Evolutionary conservation across 176 grass and related monocot species (phyloP), one percentile per base, ranked within the genome.

Genomic region (Oryza australiensis): DNA sequence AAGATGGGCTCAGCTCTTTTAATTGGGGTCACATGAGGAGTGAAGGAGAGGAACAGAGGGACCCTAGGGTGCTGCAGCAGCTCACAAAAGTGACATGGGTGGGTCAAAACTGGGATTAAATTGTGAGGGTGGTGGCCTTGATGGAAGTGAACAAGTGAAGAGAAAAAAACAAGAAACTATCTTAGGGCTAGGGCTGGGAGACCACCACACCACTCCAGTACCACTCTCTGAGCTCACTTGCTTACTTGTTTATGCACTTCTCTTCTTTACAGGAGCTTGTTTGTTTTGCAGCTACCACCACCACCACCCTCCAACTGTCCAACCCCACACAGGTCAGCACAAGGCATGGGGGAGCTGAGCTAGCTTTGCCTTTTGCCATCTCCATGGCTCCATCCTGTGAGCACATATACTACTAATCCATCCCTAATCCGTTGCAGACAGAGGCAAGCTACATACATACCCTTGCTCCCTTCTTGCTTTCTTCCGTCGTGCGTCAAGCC

Each of bases 201-300:
- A 62, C 55, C 55, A 60, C 20, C 53, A 59, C 53, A 8, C 35
- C 38, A 51, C 13, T 40, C 38, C 1, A n/a, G 18, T 55, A 55
- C 51, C 51, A 55, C 51, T 55, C 51, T 55, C 8, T 24, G 22
- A 60, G 55, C n/a, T 60, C 55, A 60, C 55, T 53, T 22, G 49
- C 1, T n/a, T 60, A 73, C n/a, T 72, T 79, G 83, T 79, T 79
- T 79, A 65, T 16, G 55, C 27, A 71, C 66, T 69, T 87, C 87
- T 87, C 87, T 84, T 84, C 84, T 92, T 87, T 87, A 76, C 83
- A 87, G 82, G 63, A 66, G 67, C 74, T 71, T 88, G 68, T 75
- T 81, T 38, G 72, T 83, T 59, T 11, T 74, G 16, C 34, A 43
- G 60, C 66, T 48, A 60, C 55, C 55, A 23, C 53, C 49, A 29